Evolutionary conservation across 495 filamentous ascomycete species (phyloP), one percentile per base, ranked within the genome.

Genomic region (Penicillium pancosmium): DNA sequence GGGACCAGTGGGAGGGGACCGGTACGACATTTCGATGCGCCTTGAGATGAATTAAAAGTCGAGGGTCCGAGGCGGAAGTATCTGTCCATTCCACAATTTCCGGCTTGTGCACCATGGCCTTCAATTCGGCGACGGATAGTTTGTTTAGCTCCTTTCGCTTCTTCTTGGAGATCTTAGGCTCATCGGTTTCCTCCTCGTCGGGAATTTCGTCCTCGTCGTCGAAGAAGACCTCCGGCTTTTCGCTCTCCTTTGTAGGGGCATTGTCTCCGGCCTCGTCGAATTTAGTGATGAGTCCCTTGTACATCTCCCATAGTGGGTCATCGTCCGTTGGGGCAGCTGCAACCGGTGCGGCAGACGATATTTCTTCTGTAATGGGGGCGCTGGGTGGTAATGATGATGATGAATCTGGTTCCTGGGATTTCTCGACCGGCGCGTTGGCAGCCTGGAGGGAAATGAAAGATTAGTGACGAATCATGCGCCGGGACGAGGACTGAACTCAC

Each of bases 41-140:
- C 72, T 98, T 98, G 76, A 98, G 91, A 61, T 94, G 90, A 21
- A 98, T 90, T 8, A 98, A 83, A 50, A 98, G 80, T 44, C 88
- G 86, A 21, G 94, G 94, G 70, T 98, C 94, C 41, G 88, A 82
- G 3, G 93, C 91, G n/a, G 91, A 94, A 18, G 91, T 90, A 69
- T 98, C 94, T 44, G 93, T 95, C 94, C 93, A 97, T 65, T 98
- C 94, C 2, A 98, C 94, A 0, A 93, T 87, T 71, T 98, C 94
- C 9, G 94, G 94, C 63, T 92, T 94, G 64, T 82, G 81, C 47
- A 97, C 94, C 54, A 96, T 76, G 23, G 93, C 91, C 73, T 98
- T 98, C 48, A 98, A 82, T 72, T 97, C 92, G 38, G 94, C 94
- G 36, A 98, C 90, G 16, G 93, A 95, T 10, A 97, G 82, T 74